Evolutionary conservation across 805 yeast species (phyloP).

Genomic region (Candida takata): DNA sequence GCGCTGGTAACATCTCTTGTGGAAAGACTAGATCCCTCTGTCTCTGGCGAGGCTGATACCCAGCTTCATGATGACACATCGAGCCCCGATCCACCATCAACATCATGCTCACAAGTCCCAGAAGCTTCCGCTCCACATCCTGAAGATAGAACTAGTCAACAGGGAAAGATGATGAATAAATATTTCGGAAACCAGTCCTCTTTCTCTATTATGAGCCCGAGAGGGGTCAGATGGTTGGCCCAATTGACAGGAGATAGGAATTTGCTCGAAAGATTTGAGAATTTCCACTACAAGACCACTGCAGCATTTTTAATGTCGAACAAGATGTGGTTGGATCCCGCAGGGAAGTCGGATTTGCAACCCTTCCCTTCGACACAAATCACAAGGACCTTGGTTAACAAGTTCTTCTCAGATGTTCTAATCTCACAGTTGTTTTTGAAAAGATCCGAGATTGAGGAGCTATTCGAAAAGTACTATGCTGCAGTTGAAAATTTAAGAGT

Average conservation of each 20-base stretch:
- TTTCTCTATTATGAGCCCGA: slow-evolving; percentile 33
- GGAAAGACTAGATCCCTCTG: slow-evolving; percentile 11
- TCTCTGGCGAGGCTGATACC: no score
- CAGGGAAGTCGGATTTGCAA: slow-evolving; percentile 19
- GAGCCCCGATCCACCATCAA: no score
- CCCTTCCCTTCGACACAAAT: slow-evolving; percentile 27
- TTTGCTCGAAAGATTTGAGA: slow-evolving; percentile 18
- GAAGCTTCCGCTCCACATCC: no score
- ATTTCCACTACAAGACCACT: slow-evolving; percentile 16
- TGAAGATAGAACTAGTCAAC: no score
- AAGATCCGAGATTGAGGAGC: slow-evolving; percentile 11
- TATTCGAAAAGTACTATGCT: slow-evolving; percentile 17
- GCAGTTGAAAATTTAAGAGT: slow-evolving; percentile 4
- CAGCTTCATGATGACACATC: no score
- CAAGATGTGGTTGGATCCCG: slow-evolving; percentile 30
- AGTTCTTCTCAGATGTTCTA: slow-evolving; percentile 8
- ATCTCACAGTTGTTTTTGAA: slow-evolving; percentile 9
- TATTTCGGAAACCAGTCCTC: slow-evolving; percentile 21
- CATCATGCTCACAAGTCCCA: no score
- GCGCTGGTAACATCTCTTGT: slow-evolving; percentile 25
- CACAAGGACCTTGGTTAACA: slow-evolving; percentile 12
- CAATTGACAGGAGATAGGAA: slow-evolving; percentile 16
- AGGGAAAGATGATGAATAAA: slow-evolving; percentile 5
- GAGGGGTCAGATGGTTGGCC: slow-evolving; percentile 36
- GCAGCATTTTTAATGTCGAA: slow-evolving; percentile 16